Percentiles rank a stretch among this genome's conserved stretches.
These are phyloP conservation scores for Didymella segeticola DNA, from an alignment of 2,329 filamentous ascomycete species.

Conservation along the genomic window DNA sequence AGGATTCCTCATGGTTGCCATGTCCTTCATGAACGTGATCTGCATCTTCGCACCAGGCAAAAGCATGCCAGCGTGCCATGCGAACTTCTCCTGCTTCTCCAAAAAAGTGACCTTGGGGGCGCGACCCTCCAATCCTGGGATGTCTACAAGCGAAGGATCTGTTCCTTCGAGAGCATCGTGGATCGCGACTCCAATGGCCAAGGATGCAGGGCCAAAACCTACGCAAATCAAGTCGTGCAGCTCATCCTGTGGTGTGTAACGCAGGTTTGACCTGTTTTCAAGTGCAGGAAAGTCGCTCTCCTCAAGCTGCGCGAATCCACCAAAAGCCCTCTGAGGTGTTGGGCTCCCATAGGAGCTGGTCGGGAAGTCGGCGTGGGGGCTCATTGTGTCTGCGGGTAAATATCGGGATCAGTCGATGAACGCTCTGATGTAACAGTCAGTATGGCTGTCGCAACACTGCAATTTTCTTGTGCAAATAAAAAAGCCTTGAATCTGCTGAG, in stretches of 20 bases:
- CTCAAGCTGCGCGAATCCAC: constrained; percentile 37
- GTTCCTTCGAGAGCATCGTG: constrained; percentile 70
- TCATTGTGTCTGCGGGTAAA: constrained; percentile 31
- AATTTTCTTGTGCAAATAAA: neutral
- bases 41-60: constrained; percentile 95
- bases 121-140: constrained; percentile 45
- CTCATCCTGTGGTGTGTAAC: constrained; percentile 64
- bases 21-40: constrained; percentile 95
- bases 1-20: constrained; percentile 87
- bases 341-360: constrained; percentile 23
- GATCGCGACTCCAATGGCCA: constrained; percentile 87
- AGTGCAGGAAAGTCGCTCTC: constrained; percentile 36
- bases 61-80: constrained; percentile 96
- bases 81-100: constrained; percentile 82
- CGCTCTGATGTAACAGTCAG: constrained; percentile 7
- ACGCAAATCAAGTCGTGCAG: constrained; percentile 87
- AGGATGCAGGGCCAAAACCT: constrained; percentile 89
- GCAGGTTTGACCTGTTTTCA: constrained; percentile 56
- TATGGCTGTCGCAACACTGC: neutral
- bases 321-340: constrained; percentile 40
- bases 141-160: constrained; percentile 38
- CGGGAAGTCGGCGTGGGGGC: constrained; percentile 43
- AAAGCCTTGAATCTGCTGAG: neutral
- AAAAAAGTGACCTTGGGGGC: constrained; percentile 81
- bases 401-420: neutral